phyloP scores from a whole-genome alignment of 257 asterid species.

The Jaltomata sinuosa region DNA sequence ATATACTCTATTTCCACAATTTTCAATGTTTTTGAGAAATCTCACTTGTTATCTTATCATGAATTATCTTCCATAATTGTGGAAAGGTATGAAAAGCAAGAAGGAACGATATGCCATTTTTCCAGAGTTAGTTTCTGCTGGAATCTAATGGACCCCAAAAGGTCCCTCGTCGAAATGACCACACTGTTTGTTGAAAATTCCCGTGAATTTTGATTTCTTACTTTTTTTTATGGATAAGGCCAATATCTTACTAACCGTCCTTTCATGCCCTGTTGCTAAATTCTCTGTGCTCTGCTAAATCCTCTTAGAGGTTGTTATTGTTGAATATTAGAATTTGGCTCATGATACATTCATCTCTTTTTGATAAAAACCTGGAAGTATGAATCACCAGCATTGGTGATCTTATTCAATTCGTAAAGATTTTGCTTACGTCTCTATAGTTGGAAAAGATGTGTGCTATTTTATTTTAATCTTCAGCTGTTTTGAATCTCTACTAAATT shows the following conservation, averaged over 20 bases:
- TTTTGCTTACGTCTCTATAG: not conserved
- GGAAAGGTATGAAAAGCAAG: not conserved
- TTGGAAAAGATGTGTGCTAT: not conserved
- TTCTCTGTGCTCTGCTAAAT: not conserved
- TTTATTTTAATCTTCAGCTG: not conserved
- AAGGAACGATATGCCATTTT: not conserved
- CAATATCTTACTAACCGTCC: not conserved
- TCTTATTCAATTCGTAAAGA: not conserved
- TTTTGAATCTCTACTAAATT: not conserved
- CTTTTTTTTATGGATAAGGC: not conserved
- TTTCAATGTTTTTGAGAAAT: not conserved
- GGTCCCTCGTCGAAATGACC: not conserved
- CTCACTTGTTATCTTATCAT: not conserved
- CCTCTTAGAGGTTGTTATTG: not conserved
- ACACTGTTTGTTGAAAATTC: not conserved
- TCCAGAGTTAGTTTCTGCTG: not conserved
- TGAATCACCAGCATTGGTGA: not conserved
- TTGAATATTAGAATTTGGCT: not conserved
- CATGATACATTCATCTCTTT: not conserved
- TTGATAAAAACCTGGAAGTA: not conserved
- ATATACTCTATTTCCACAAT: not conserved
- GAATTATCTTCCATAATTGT: not conserved
- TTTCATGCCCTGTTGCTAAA: not conserved
- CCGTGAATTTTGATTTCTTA: not conserved
- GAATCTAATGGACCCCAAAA: not conserved